Evolutionary conservation across 2,329 filamentous ascomycete species (phyloP).

Genomic region (Akanthomyces dipterigenus): DNA sequence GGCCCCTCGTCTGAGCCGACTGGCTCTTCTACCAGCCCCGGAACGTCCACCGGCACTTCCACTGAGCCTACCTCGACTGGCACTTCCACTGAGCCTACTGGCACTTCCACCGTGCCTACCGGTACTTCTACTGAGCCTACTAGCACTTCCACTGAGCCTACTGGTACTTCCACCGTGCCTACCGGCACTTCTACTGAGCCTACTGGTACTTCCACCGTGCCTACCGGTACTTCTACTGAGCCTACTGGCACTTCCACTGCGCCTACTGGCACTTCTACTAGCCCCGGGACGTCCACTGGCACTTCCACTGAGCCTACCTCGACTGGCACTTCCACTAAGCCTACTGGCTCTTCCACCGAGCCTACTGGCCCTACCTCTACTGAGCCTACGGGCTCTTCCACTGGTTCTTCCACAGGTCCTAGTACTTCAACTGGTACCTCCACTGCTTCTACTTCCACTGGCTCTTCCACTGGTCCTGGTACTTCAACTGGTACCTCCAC

Average conservation of each 20-base stretch:
- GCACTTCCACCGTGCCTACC: slow-evolving; percentile 8
- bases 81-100: neutral
- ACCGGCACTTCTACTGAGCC: neutral
- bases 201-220: slow-evolving; percentile 6
- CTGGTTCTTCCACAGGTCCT: too few relatives aligned
- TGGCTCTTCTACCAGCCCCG: neutral
- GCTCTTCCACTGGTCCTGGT: slow-evolving; percentile 12
- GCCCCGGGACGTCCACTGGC: slow-evolving; percentile 1
- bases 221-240: neutral
- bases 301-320: slow-evolving; percentile 10
- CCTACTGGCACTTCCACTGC: slow-evolving; percentile 2
- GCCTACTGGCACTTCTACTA: too few relatives aligned
- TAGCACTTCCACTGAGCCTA: slow-evolving; percentile 10
- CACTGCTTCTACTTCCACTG: neutral
- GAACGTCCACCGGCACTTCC: neutral
- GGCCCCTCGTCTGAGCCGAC: neutral
- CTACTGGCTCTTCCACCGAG: neutral
- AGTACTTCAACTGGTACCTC: neutral
- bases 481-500: slow-evolving; percentile 3
- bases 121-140: slow-evolving; percentile 7
- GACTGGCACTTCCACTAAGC: slow-evolving; percentile 1
- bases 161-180: slow-evolving; percentile 4
- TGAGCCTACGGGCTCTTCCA: slow-evolving; percentile 4
- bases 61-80: neutral
- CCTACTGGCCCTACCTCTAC: neutral